Evolutionary conservation across 2,329 filamentous ascomycete species (phyloP), one percentile per base, ranked within the genome.

Genomic region (Penicillium sp.): DNA sequence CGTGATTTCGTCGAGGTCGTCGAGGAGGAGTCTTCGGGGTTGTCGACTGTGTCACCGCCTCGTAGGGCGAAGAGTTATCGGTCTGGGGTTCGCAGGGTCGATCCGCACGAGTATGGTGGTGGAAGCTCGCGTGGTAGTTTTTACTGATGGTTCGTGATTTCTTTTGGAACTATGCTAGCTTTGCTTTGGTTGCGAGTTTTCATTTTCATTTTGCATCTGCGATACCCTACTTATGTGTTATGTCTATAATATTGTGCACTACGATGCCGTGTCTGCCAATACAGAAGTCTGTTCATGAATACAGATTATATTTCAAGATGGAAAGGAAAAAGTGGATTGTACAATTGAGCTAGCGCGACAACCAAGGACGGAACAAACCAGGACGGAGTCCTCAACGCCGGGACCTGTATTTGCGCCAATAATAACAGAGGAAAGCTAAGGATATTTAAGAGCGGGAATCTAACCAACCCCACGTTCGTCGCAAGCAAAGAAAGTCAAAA

Each of bases 1-100:
- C 57, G 75, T 44, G 79, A 82, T 65, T 70, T 82, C n/a, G 76
- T 83, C 2, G 79, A 83, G 66, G 81, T 84, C 8, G 76, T 81
- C 52, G 81, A 84, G 66, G 81, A 83, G 66, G 74, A 79, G 28
- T 58, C 55, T 22, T 62, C 59, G 1, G 49, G 22, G 16, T 24
- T 55, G 48, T 77, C 76, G 5, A 63, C 64, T 27, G 50, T 60
- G 14, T 71, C 68, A 42, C 68, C 70, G 43, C 63, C 62, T 47
- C 51, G 70, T 55, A 67, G 69, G 53, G 70, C 70, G 44, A 73
- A 70, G 47, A 63, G 69, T 51, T 66, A 72, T 48, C 65, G 69
- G 46, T 69, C 70, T 51, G 66, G 63, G 25, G 62, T 73, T 63
- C 75, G 79, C 70, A 79, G 63, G 72, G 77, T 79, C 43, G 70